Evolutionary conservation across 2,329 filamentous ascomycete genomes (phyloP).

Genomic region (Phialophora verrucosa): DNA sequence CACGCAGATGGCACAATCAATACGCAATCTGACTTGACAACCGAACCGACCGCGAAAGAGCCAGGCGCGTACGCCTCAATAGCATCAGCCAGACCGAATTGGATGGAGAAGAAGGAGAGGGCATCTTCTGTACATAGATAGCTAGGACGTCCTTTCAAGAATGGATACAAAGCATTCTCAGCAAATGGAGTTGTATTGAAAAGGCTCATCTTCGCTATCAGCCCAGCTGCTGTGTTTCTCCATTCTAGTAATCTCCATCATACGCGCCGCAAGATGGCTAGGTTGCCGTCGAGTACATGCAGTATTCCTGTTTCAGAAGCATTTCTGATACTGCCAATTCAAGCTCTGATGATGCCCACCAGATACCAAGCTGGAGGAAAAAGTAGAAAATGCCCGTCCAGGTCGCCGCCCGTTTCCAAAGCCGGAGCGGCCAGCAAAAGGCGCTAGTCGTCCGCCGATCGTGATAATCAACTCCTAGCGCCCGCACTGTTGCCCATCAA

Average conservation of each 20-base stretch:
- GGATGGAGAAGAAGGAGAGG: neutral
- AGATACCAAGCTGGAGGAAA: neutral
- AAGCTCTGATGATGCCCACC: neutral
- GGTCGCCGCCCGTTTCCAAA: neutral
- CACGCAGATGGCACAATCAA: neutral
- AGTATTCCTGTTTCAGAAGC: neutral
- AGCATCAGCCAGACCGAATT: neutral
- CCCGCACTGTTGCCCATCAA: neutral
- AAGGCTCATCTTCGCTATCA: neutral
- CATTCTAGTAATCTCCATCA: neutral
- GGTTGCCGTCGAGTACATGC: no score
- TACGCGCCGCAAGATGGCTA: neutral
- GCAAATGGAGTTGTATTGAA: constrained; percentile 40
- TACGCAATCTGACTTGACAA: neutral
- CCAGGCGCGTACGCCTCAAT: neutral
- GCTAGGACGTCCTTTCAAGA: neutral
- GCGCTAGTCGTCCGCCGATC: neutral
- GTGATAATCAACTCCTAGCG: neutral
- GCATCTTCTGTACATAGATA: neutral
- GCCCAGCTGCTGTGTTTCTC: neutral
- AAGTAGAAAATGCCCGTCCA: neutral
- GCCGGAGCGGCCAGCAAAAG: neutral
- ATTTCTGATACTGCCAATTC: neutral
- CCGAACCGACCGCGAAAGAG: neutral
- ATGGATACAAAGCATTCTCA: neutral